Base-by-base conservation (phyloP, 140 eudicot genomes). In the Cichorium intybus region DNA sequence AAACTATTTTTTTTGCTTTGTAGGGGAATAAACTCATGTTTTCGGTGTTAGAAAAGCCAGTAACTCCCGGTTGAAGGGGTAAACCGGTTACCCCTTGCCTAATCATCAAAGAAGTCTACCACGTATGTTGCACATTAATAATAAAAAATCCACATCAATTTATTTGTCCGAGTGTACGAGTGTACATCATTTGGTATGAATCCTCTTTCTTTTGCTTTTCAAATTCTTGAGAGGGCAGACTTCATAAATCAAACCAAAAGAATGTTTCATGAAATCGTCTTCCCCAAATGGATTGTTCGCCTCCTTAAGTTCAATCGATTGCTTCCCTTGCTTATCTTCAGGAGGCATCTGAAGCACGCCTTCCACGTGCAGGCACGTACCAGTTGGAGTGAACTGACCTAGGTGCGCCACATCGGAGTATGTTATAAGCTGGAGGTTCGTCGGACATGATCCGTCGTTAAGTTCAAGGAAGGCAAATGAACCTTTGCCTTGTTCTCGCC, bases 381-480 rank as follows among this genome's bases (percentile, higher is more conserved):
- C 96, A 0, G 96, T 88, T 0, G 77, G 71, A 4, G 84, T 79
- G 10, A 85, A 59, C 56, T 79, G 79, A 11, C 77, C 71, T 7
- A 92, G 62, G 11, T 80, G 76, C 55, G 68, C 76, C 0, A 85
- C 78, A 2, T 79, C 75, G 16, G 85, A 61, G 27, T 83, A 69
- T 0, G 88, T 81, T 4, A 92, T 81, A 1, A 88, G 85, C 75
- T 92, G 96, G 2, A 92, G 74, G 45, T 88, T 92, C 17, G 86
- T 83, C 5, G 87, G 82, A 74, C 93, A 85, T 0, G 98, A 88
- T 5, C 98, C 98, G 18, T 92, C 96, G 62, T 88, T 92, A 4
- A 92, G 80, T 70, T 88, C 96, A 1, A 92, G 64, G 52, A 92
- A 92, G 4, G 96, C 95, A 24, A 91, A 82, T 5, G 80, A 33